Conservation (phyloP, 345 rosid genomes). For the Eucalyptus melliodora region DNA sequence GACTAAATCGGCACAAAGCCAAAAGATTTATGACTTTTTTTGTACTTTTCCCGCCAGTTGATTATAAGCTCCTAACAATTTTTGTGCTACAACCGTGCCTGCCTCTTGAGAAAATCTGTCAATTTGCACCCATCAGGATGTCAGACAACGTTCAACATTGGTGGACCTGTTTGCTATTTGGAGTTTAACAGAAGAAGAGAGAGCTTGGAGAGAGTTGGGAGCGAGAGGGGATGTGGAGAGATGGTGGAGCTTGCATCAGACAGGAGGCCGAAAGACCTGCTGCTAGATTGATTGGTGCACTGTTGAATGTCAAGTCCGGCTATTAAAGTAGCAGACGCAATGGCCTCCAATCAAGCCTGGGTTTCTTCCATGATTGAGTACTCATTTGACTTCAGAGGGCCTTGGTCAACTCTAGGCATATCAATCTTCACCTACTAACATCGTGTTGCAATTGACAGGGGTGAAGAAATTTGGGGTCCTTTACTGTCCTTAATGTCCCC, state of each 20-base stretch:
- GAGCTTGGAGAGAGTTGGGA: background rate
- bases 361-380: conserved; percentile 8
- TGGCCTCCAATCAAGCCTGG: conserved; percentile 5
- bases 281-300: background rate
- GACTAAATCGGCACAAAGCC: fast-evolving
- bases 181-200: background rate
- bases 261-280: background rate
- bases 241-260: conserved; percentile 2
- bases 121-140: conserved; percentile 9
- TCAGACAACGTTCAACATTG: conserved; percentile 14
- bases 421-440: background rate
- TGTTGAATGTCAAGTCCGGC: background rate
- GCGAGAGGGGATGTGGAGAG: conserved; percentile 1
- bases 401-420: background rate
- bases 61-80: background rate
- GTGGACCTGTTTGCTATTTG: conserved; percentile 2
- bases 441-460: background rate
- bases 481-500: background rate
- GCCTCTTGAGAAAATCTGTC: background rate
- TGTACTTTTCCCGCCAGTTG: fast-evolving
- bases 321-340: background rate
- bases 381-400: background rate
- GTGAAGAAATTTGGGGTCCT: background rate
- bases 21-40: no score
- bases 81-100: background rate